These are phyloP conservation scores for Aspergillus sp. DNA, from an alignment of 2,329 filamentous ascomycete species.

Conservation along the genomic window DNA sequence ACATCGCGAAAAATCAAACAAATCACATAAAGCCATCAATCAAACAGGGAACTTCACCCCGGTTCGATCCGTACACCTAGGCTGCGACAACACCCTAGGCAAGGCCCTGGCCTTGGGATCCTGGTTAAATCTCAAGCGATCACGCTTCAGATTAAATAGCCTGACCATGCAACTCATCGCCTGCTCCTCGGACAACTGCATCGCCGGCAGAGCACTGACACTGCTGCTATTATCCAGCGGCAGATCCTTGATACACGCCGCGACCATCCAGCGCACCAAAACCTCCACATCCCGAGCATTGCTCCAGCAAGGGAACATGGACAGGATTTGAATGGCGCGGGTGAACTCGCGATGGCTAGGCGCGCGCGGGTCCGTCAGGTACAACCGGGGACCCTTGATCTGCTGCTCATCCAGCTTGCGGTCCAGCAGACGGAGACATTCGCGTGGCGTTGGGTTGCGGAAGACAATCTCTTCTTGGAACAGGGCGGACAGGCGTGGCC, in stretches of 20 bases:
- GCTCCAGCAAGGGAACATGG: constrained; percentile 26
- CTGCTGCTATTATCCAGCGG: constrained; percentile 14
- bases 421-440: constrained; percentile 22
- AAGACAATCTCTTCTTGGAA: constrained; percentile 25
- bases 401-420: constrained; percentile 18
- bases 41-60: constrained; percentile 23
- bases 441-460: constrained; percentile 22
- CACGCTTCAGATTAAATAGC: constrained; percentile 23
- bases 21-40: neutral
- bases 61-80: constrained; percentile 16
- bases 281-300: constrained; percentile 23
- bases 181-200: constrained; percentile 20
- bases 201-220: neutral
- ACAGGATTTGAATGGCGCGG: constrained; percentile 22
- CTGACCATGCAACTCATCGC: constrained; percentile 23
- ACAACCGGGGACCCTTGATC: constrained; percentile 14
- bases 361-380: constrained; percentile 17
- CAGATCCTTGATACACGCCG: constrained; percentile 14
- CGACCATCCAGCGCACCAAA: constrained; percentile 23
- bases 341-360: constrained; percentile 23
- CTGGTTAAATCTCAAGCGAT: constrained; percentile 22
- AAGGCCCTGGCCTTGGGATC: constrained; percentile 21
- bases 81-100: constrained; percentile 22
- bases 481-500: constrained; percentile 18
- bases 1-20: too few species aligned